A percentile compares a stretch with the other conserved stretches of the same genome.
Conservation (phyloP, 2,329 filamentous ascomycete species). For the Colletotrichum sp. region DNA sequence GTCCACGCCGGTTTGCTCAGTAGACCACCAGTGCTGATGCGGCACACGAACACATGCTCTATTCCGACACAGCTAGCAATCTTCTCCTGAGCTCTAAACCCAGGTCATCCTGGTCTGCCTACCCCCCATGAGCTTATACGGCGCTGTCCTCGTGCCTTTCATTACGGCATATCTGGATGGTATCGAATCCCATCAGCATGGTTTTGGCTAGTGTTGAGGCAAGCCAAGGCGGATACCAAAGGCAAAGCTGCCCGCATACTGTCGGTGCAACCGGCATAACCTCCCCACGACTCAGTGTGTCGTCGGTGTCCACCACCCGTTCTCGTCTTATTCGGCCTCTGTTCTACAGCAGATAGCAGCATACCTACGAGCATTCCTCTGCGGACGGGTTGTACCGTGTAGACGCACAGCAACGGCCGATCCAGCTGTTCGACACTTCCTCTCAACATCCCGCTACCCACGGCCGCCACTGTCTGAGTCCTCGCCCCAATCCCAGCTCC, state of each 20-base stretch:
- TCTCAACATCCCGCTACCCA: constrained; percentile 1
- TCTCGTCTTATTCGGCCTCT: not conserved
- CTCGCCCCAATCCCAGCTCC: constrained; percentile 2
- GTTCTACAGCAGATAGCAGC: not conserved
- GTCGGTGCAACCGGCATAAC: constrained; percentile 7
- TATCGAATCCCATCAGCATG: constrained; percentile 6
- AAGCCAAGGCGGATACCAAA: constrained; percentile 9
- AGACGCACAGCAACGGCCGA: not conserved
- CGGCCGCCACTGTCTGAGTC: not conserved
- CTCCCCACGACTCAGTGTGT: not conserved
- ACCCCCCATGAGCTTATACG: not conserved
- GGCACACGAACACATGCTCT: constrained; percentile 9
- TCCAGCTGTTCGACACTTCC: not conserved
- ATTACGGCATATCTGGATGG: constrained; percentile 7
- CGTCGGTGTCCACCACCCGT: not conserved
- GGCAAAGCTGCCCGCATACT: constrained; percentile 8
- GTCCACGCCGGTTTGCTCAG: not conserved
- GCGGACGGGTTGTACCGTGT: not conserved
- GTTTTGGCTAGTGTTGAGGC: constrained; percentile 13
- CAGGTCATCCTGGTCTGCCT: not conserved
- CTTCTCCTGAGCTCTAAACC: not conserved
- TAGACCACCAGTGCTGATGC: not conserved
- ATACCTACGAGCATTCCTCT: not conserved
- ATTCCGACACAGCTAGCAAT: not conserved
- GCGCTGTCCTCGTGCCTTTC: constrained; percentile 8